Evolutionary conservation across 129 eudicot species (phyloP).

Genomic region (Flaveria robusta): DNA sequence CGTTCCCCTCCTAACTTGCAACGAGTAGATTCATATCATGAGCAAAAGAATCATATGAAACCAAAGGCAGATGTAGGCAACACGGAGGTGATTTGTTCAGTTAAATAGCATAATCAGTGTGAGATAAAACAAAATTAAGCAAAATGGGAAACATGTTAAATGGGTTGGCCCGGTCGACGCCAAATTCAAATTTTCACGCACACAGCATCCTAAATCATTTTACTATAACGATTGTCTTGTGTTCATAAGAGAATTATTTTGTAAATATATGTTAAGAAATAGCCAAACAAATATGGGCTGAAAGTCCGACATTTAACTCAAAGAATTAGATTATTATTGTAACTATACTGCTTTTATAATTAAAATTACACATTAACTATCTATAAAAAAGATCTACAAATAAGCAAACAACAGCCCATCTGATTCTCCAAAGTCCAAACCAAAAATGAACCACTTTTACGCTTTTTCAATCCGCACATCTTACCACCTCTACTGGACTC

Average conservation of each 20-base stretch:
- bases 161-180: not conserved
- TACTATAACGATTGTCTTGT: not conserved
- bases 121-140: not conserved
- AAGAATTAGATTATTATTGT: constrained; percentile 1
- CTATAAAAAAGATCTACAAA: not conserved
- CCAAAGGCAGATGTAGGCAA: constrained; percentile 78
- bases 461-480: not conserved
- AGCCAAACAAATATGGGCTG: not conserved
- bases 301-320: not conserved
- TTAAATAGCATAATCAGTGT: constrained; percentile 7
- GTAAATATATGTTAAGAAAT: not conserved
- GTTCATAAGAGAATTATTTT: not conserved
- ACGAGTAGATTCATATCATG: constrained; percentile 36
- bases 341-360: not conserved
- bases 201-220: not conserved
- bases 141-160: not conserved
- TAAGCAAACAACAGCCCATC: not conserved
- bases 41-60: constrained; percentile 53
- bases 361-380: not conserved
- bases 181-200: not conserved
- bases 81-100: constrained; percentile 56
- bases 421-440: not conserved
- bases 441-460: not conserved
- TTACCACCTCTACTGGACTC: not conserved
- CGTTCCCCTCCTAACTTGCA: constrained; percentile 52